Conservation (phyloP, 371 early-diverging fungal species). For the Chytridium lagenaria region DNA sequence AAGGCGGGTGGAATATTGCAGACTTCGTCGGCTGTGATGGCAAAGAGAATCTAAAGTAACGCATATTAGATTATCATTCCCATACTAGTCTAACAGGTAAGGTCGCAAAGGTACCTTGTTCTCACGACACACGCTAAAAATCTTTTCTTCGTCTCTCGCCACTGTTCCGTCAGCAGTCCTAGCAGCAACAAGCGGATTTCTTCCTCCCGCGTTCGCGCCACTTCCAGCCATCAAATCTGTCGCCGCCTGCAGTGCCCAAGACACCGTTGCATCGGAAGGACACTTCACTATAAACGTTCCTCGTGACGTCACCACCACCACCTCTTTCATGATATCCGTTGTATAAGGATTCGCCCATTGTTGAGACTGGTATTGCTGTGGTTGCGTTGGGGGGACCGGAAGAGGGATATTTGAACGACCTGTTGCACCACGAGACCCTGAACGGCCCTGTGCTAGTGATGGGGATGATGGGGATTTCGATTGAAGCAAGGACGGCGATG, state of each 20-base stretch:
- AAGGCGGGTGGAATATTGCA: slow-evolving; percentile 37
- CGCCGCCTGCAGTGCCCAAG: slow-evolving; percentile 34
- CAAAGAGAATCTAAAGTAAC: slow-evolving; percentile 39
- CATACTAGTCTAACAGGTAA: too few species aligned
- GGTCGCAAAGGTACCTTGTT: slow-evolving; percentile 35
- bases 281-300: slow-evolving; percentile 33
- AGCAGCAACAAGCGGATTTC: slow-evolving; percentile 30
- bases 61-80: too few species aligned
- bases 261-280: slow-evolving; percentile 26
- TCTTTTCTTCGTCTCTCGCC: slow-evolving; percentile 28
- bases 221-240: slow-evolving; percentile 22
- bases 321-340: slow-evolving; percentile 19
- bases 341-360: neutral
- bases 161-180: slow-evolving; percentile 30
- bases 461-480: too few species aligned
- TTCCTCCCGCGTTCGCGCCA: neutral
- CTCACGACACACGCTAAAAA: slow-evolving; percentile 35
- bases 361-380: neutral
- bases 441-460: too few species aligned
- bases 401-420: too few species aligned
- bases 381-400: neutral
- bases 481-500: too few species aligned
- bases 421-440: too few species aligned
- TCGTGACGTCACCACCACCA: slow-evolving; percentile 33
- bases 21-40: slow-evolving; percentile 35